Evolutionary conservation across 495 filamentous ascomycete species (phyloP).

Genomic region (Podospora pseudoanserina): DNA sequence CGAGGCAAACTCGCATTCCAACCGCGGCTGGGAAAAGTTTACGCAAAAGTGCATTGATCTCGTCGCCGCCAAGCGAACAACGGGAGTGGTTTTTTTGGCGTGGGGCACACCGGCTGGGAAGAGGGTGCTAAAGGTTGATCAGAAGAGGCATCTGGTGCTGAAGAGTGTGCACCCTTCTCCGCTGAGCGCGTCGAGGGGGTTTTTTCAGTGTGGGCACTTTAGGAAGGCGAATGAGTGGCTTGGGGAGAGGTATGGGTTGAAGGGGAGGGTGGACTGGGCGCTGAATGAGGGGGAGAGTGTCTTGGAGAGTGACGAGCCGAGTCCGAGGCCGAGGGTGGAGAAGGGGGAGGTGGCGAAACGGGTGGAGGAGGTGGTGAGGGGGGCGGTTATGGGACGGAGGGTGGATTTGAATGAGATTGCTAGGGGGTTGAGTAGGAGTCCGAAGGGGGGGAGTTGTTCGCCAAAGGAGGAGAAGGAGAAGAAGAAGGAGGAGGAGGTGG

Average conservation of each 20-base stretch:
- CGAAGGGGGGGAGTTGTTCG: slow-evolving; percentile 7
- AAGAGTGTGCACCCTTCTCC: slow-evolving; percentile 89
- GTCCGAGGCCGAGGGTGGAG: slow-evolving; percentile 15
- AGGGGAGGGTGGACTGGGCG: slow-evolving; percentile 83
- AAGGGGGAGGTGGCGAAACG: slow-evolving; percentile 13
- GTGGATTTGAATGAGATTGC: slow-evolving; percentile 21
- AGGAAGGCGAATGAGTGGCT: slow-evolving; percentile 89
- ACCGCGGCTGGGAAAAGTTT: slow-evolving; percentile 86
- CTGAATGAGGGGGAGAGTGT: slow-evolving; percentile 39
- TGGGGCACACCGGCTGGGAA: slow-evolving; percentile 83
- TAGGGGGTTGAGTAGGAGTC: slow-evolving; percentile 6
- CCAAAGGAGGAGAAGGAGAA: slow-evolving; percentile 1
- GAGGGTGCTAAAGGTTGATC: slow-evolving; percentile 67
- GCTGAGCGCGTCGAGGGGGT: slow-evolving; percentile 73
- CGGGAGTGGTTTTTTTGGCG: slow-evolving; percentile 88
- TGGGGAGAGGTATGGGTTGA: slow-evolving; percentile 66
- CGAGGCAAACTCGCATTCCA: slow-evolving; percentile 75
- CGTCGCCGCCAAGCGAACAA: slow-evolving; percentile 66
- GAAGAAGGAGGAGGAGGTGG: slow-evolving; percentile 3
- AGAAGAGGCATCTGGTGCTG: slow-evolving; percentile 69
- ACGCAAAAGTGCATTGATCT: slow-evolving; percentile 88
- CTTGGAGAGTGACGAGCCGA: slow-evolving; percentile 18
- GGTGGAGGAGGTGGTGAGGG: slow-evolving; percentile 20
- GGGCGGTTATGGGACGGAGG: slow-evolving; percentile 23
- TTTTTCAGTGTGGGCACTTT: slow-evolving; percentile 86